Base-by-base conservation (phyloP, 2,329 filamentous ascomycete genomes). In the Monosporascus sp. region DNA sequence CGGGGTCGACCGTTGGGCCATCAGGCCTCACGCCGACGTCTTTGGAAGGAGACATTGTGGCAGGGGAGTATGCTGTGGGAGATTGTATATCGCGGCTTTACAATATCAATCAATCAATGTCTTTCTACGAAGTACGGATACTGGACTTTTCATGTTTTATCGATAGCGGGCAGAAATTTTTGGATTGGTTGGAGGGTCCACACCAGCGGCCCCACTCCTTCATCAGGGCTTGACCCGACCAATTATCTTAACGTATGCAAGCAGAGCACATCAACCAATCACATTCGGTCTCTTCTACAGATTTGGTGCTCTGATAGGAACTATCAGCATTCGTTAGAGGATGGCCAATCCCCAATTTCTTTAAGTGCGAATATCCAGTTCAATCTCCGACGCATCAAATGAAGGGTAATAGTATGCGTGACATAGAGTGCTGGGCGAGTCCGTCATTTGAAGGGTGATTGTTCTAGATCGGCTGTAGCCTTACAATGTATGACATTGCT, bases 41-140 rank as follows among this genome's bases (percentile, higher is more conserved):
- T 60, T 73, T 75, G 54, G 73, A 74, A 55, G 72, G 67, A 26
- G 72, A 68, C 74, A 76, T 76, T 57, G 55, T 68, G 50, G 44
- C 24, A 45, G 47, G 43, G 43, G 6, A 6, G 20, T 7, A 34
- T 5, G 31, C 11, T 5, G 11, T 34, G 31, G 31, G 31, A 14
- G 5, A 34, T 34, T 34, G 31, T 34, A 34, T 34, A 34, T 14
- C 31, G 14, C 9, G 3, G 31, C 31, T 34, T 34, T 34, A 9
- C 31, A 34, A 34, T 34, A 34, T 34, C 31, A 11, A 31, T 31
- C n/a, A n/a, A 31, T 31, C 9, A n/a, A n/a, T 31, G 1, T 26
- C 24, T 31, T 31, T 34, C 9, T 14, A 34, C 11, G 9, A 14
- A 14, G 31, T 34, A 34, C 9, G 31, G 31, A 34, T 34, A 5